phyloP scores from a whole-genome alignment of 1,284 basidiomycete genomes.

The Sanghuangporus weigelae region DNA sequence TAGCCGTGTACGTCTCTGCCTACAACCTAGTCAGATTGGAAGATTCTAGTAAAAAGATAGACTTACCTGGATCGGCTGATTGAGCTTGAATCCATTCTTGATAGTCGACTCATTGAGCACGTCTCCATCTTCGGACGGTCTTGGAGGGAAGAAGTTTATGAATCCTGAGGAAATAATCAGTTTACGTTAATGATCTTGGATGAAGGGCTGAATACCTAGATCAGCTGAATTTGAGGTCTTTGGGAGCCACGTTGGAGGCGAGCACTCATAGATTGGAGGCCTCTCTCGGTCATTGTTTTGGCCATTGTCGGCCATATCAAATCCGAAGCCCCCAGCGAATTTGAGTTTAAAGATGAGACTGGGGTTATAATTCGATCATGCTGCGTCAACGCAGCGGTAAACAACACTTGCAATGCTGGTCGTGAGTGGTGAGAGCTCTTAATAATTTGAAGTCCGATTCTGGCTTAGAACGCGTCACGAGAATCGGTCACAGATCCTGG shows the following conservation, averaged over 20 bases:
- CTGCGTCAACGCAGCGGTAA: not conserved
- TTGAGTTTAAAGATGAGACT: not conserved
- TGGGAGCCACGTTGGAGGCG: conserved; percentile 68
- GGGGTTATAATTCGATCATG: not conserved
- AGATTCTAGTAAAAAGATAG: not conserved
- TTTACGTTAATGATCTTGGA: conserved; percentile 7
- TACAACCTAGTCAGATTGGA: conserved; percentile 22
- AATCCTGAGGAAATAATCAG: conserved; percentile 51
- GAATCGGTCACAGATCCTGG: not conserved
- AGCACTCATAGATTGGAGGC: conserved; percentile 58
- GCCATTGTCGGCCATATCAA: conserved; percentile 14
- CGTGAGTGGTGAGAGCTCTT: not conserved
- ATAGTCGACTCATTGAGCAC: conserved; percentile 72
- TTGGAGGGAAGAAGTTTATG: conserved; percentile 81
- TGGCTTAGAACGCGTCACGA: not conserved
- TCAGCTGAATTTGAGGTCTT: conserved; percentile 60
- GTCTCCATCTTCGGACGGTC: conserved; percentile 83
- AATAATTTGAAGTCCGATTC: not conserved
- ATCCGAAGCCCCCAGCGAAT: not conserved
- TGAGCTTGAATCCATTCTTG: conserved; percentile 69
- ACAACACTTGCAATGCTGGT: not conserved
- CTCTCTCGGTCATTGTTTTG: conserved; percentile 21
- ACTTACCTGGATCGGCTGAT: conserved; percentile 58
- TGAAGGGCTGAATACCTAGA: conserved; percentile 41
- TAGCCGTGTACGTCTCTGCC: conserved; percentile 65